Evolutionary conservation across 495 filamentous ascomycete genomes (phyloP), one percentile per base, ranked within the genome.

Genomic region (Aspergillus bridgeri): DNA sequence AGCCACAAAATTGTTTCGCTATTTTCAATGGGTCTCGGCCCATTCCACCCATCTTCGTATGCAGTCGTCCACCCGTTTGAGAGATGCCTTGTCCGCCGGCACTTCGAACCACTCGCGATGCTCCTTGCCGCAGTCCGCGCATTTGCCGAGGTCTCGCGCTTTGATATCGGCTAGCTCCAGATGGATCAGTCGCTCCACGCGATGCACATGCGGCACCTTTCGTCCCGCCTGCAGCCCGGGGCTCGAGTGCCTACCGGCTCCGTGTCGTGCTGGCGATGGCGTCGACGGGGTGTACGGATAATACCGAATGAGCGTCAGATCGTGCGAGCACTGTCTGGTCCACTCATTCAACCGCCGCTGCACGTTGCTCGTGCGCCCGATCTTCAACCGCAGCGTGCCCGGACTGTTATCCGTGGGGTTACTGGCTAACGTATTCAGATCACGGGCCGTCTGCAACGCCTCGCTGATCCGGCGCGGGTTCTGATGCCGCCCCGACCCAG

Each of bases 31-130:
- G 5, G 57, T 75, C 68, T 88, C 84, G 5, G 75, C 89, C 90
- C 92, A 98, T 6, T 81, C 80, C 47, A 92, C 86, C 94, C 95
- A 98, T 58, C 91, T 75, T 65, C 86, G 83, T 22, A 98, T 84
- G 50, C 91, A 83, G 54, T 89, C 91, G 78, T 99, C 92, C 5
- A 98, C 88, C 22, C 72, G 81, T 55, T 75, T 81, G 11, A 98
- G 74, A 0, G 87, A 89, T 11, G 86, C 77, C 63, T 86, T 82
- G 18, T 73, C 83, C 2, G 90, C 91, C 51, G 89, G 84, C 6
- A 98, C 84, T 71, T 94, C 92, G 71, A 99, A 98, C 94, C 94
- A 99, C 70, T 99, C 94, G 42, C 85, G 77, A 72, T 99, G 95
- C 62, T 89, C 87, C 70, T 86, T 90, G 11, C 92, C 92, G 68